phyloP scores from a whole-genome alignment of 208 protist species.

The Crithidia fasciculata region DNA sequence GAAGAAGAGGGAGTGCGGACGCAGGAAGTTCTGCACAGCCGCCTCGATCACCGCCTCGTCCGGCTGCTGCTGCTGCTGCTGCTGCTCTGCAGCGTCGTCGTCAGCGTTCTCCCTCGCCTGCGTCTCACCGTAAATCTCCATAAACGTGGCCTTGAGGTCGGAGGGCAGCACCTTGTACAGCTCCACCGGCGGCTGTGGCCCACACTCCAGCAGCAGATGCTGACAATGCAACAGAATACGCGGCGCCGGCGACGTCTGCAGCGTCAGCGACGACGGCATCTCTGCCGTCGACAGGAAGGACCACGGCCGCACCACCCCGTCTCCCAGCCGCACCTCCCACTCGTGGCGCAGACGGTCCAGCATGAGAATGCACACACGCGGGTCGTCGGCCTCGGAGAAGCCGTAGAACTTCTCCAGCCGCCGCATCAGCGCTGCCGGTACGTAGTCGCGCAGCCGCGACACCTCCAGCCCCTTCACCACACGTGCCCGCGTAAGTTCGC shows the following conservation, averaged over 20 bases:
- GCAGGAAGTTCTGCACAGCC: conserved; percentile 47
- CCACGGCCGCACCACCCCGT: conserved; percentile 65
- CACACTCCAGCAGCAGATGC: conserved; percentile 32
- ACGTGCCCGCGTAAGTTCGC: background rate
- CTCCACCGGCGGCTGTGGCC: conserved; percentile 32
- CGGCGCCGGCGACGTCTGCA: conserved; percentile 78
- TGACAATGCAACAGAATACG: conserved; percentile 47
- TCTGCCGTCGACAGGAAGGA: conserved; percentile 47
- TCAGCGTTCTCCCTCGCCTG: background rate
- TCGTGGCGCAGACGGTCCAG: conserved; percentile 85
- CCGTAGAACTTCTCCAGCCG: conserved; percentile 43
- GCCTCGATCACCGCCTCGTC: background rate
- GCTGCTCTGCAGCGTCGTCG: background rate
- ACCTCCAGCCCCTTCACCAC: conserved; percentile 39
- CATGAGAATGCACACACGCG: conserved; percentile 51
- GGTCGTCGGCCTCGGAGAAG: conserved; percentile 19
- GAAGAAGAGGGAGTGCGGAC: conserved; percentile 76
- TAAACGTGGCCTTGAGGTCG: conserved; percentile 37
- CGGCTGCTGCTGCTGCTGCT: background rate
- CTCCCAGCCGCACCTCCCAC: conserved; percentile 76
- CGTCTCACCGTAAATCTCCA: conserved; percentile 22
- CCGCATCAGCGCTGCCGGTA: conserved; percentile 40
- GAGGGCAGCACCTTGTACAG: conserved; percentile 42
- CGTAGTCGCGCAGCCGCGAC: conserved; percentile 42
- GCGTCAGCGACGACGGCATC: conserved; percentile 80